Base-by-base conservation (phyloP, 148 eudicot species). In the Spergularia bocconei region DNA sequence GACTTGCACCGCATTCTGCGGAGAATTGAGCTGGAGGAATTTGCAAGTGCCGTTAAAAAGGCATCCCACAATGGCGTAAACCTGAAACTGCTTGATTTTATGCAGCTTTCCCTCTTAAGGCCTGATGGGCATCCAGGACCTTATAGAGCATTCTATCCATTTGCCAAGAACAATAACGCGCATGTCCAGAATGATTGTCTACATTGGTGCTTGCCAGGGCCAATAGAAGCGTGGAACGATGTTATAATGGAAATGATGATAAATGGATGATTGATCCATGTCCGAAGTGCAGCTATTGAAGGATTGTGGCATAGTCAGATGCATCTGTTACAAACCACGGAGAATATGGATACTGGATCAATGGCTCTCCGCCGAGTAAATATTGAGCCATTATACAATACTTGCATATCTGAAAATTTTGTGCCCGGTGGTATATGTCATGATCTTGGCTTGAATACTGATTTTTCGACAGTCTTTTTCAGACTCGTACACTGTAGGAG, bases 151-250 rank as follows among this genome's bases (percentile, higher is more conserved):
- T 85, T 76, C 55, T 70, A 89, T 48, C 98, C 98, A 7, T 90
- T 79, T 69, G 85, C 80, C 1, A 79, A 64, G 60, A 76, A 75
- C 16, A 84, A 80, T 63, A 83, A 79, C 33, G 77, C 78, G 0
- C 64, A 55, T 75, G 77, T 86, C 9, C 79, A 83, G 20, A 77
- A 70, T 19, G 98, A 92, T 78, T 92, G 98, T 75, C 70, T 92
- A 79, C 98, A 92, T 61, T 92, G 98, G 98, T 92, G 98, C 82
- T 78, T 92, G 81, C 98, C 98, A 0, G 98, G 98, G 66, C 98
- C 98, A 6, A 92, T 92, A 20, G 98, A 92, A 59, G 50, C 93
- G 4, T 92, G 98, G 98, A 92, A 90, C 74, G 96, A 90, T 82
- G 70, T 92, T 41, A 68, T 92, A 11, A 86, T 90, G 90, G 79